phyloP scores from a whole-genome alignment of 495 filamentous ascomycete genomes.

The Penicillium coprophilum region DNA sequence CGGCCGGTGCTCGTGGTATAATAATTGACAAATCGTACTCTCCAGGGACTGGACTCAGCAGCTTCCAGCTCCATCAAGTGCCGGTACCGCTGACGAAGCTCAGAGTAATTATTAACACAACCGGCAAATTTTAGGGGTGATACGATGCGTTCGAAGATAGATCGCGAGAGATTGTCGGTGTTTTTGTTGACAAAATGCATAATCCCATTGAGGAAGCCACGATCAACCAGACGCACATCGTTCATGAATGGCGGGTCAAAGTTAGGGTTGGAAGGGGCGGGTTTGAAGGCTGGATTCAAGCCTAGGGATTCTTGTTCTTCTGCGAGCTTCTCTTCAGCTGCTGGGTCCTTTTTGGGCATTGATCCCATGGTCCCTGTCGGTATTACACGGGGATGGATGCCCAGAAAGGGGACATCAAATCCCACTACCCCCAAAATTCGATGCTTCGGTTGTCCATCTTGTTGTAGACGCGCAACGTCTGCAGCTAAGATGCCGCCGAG shows the following conservation, averaged over 20 bases:
- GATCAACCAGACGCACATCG: slow-evolving; percentile 62
- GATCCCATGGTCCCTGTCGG: slow-evolving; percentile 74
- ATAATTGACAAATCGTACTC: slow-evolving; percentile 83
- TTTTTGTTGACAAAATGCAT: slow-evolving; percentile 82
- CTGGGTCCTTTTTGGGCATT: slow-evolving; percentile 55
- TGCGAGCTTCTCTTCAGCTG: slow-evolving; percentile 29
- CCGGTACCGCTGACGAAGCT: slow-evolving; percentile 67
- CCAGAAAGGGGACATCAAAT: slow-evolving; percentile 83
- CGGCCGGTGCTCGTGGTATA: slow-evolving; percentile 79
- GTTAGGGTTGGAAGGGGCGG: slow-evolving; percentile 37
- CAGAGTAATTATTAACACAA: slow-evolving; percentile 72
- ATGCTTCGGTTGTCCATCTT: slow-evolving; percentile 47
- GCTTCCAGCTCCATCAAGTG: slow-evolving; percentile 68
- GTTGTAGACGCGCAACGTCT: slow-evolving; percentile 68
- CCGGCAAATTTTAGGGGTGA: slow-evolving; percentile 83
- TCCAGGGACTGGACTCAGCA: slow-evolving; percentile 33
- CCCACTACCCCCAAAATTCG: slow-evolving; percentile 79
- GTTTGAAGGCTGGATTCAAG: slow-evolving; percentile 21
- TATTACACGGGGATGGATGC: slow-evolving; percentile 86
- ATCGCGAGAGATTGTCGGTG: slow-evolving; percentile 62
- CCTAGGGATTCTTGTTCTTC: slow-evolving; percentile 26
- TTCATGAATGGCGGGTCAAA: slow-evolving; percentile 75
- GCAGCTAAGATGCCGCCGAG: slow-evolving; percentile 85
- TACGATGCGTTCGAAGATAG: slow-evolving; percentile 69
- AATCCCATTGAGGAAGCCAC: slow-evolving; percentile 63